Evolutionary conservation across 2,329 filamentous ascomycete genomes (phyloP), one percentile per base, ranked within the genome.

Genomic region (Pseudogymnoascus sp.): DNA sequence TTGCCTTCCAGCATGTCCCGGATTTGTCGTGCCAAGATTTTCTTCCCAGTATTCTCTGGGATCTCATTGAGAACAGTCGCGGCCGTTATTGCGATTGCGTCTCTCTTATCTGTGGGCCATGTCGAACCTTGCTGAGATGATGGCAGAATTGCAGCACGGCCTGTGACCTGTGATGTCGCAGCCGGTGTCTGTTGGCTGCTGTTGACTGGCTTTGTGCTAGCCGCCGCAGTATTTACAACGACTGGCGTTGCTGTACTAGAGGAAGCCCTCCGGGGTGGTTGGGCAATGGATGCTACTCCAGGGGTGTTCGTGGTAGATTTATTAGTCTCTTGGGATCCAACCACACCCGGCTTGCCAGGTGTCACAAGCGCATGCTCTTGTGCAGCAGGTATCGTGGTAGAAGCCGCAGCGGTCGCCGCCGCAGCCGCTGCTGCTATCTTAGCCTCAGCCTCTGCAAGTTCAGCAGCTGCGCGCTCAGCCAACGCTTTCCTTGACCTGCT

Each of bases 11-110:
- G 53, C 46, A 64, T 64, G 16, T 28, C 36, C 21, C 37, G 36
- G 14, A 64, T 37, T 37, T 63, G 61, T 16, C 59, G 21, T 7
- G 63, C n/a, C 12, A 36, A 6, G 18, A 64, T 64, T 11, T 36
- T 16, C 38, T 64, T 64, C 12, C 61, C 61, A 1, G 40, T 31
- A 59, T 64, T 64, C 37, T 64, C 43, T 6, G 61, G 49, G 9
- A 59, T 59, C 6, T 37, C 21, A 43, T 63, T 64, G 12, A 64
- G 46, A 11, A 63, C 28, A 23, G 28, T 64, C 25, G 56, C 23
- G 5, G 43, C 49, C 7, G 63, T 60, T 28, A 43, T n/a, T 9
- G 63, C 28, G 59, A 64, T 59, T 3, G 40, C 18, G 14, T 38
- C 61, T 38, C 40, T 43, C n/a, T 63, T 34, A 34, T 36, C 46